Base-by-base conservation (phyloP, 2,329 filamentous ascomycete species). In the Penicillium sp. region DNA sequence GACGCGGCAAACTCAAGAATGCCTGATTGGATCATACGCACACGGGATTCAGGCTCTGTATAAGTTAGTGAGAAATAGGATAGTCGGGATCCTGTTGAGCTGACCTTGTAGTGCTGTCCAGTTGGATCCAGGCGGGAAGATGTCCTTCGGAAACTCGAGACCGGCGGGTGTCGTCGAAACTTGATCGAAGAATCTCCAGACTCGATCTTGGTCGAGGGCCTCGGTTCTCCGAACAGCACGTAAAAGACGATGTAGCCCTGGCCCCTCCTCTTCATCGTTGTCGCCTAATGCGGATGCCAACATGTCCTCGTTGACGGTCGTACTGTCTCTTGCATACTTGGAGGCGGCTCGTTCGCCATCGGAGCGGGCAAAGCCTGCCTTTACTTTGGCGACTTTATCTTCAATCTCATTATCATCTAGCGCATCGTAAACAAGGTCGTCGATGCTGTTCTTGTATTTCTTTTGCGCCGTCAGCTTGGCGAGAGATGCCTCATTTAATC, bases 401-500 rank as follows among this genome's bases (percentile, higher is more conserved):
- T 84, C 81, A 1, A 79, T 79, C 32, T 83, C 82, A 34, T 84
- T 76, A 54, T 90, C 84, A 50, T 80, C 77, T 33, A 78, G 74
- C 5, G 84, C 80, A 62, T 86, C 80, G 39, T 77, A 81, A 33
- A 87, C 75, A 7, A 91, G 76, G 1, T 81, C 77, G 51, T 84
- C 82, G 49, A 91, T 69, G 47, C 86, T 82, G 56, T 86, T 87
- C 57, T 82, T 85, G 68, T 86, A 85, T 62, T 80, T 59, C 21
- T 54, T 60, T 4, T 54, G 54, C 10, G 43, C 51, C 2, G 44
- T 37, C 7, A 46, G 37, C n/a, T 21, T 17, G 20, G 34, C 46
- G 13, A 54, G 29, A 24, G 42, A 7, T 34, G 48, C 36, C 12
- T 40, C 37, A 32, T 52, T 27, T 21, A 17, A 8, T 32, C 36